phyloP scores from a whole-genome alignment of 371 early-diverging fungal species.

The Mortierella polycephala region DNA sequence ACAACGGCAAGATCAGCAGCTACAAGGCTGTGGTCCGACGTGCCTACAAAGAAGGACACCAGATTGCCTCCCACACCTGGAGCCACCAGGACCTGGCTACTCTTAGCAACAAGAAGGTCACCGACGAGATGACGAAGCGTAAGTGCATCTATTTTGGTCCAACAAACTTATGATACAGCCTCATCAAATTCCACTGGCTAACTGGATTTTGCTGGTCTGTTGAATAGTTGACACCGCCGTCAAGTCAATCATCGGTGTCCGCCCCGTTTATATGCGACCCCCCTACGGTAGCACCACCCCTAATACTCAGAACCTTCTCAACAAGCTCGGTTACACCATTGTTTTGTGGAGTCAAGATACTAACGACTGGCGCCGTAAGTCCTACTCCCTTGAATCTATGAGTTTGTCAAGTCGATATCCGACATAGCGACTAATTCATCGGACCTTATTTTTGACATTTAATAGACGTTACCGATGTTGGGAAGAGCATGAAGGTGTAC shows the following conservation, averaged over 20 bases:
- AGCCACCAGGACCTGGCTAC: slow-evolving; percentile 56
- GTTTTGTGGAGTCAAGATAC: slow-evolving; percentile 66
- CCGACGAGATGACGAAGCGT: slow-evolving; percentile 30
- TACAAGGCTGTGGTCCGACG: slow-evolving; percentile 49
- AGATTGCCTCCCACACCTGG: slow-evolving; percentile 71
- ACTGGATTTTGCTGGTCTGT: not conserved
- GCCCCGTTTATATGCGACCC: slow-evolving; percentile 57
- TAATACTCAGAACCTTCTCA: slow-evolving; percentile 40
- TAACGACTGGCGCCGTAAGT: slow-evolving; percentile 58
- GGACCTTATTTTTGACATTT: slow-evolving; percentile 32
- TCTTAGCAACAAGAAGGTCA: not conserved
- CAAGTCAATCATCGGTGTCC: slow-evolving; percentile 20
- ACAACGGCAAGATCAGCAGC: slow-evolving; percentile 49
- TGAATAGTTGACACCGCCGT: slow-evolving; percentile 37
- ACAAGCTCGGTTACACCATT: slow-evolving; percentile 58
- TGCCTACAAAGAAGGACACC: slow-evolving; percentile 58
- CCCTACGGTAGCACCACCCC: slow-evolving; percentile 59
- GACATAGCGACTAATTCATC: slow-evolving; percentile 48
- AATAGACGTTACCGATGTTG: slow-evolving; percentile 13
- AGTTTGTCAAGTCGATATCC: no score
- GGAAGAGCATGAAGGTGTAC: slow-evolving; percentile 6
- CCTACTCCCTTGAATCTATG: no score
- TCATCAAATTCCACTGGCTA: not conserved
- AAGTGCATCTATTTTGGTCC: no score
- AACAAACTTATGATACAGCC: no score